phyloP scores from a whole-genome alignment of 768 basidiomycete species.

The Lactarius psammicola region DNA sequence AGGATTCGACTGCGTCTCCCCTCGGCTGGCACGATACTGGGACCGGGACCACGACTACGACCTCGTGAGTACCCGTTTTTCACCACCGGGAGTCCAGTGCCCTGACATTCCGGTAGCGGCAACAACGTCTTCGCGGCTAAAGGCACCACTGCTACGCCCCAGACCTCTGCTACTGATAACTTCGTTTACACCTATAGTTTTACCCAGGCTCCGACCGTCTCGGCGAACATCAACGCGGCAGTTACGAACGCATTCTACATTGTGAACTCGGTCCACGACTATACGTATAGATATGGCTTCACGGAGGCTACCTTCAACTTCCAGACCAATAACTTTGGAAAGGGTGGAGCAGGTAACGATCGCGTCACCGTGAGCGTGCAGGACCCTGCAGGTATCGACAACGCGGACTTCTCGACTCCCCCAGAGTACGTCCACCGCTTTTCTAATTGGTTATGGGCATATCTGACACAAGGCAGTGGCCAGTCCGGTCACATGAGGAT shows the following conservation, averaged over 20 bases:
- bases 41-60: slow-evolving; percentile 38
- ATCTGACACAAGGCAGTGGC: slow-evolving; percentile 28
- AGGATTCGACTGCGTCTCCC: slow-evolving; percentile 54
- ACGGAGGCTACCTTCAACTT: slow-evolving; percentile 60
- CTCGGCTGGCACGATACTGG: slow-evolving; percentile 52
- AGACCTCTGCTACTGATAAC: slow-evolving; percentile 41
- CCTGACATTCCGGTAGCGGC: slow-evolving; percentile 28
- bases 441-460: neutral
- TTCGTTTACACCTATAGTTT: slow-evolving; percentile 43
- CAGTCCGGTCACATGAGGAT: slow-evolving; percentile 46
- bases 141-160: slow-evolving; percentile 30
- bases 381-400: slow-evolving; percentile 44
- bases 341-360: slow-evolving; percentile 51
- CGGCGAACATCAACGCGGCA: slow-evolving; percentile 52
- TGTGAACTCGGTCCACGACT: slow-evolving; percentile 59
- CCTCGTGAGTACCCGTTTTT: slow-evolving; percentile 25
- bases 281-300: slow-evolving; percentile 54
- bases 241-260: slow-evolving; percentile 59
- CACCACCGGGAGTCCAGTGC: no score
- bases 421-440: slow-evolving; percentile 40
- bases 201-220: slow-evolving; percentile 40
- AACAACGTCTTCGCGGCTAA: slow-evolving; percentile 40
- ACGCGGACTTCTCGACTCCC: slow-evolving; percentile 46
- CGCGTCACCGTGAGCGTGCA: slow-evolving; percentile 53
- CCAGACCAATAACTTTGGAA: slow-evolving; percentile 53